Evolutionary conservation across 225 moss, liverwort and hornwort species (phyloP).

Genomic region (Climacium dendroides): DNA sequence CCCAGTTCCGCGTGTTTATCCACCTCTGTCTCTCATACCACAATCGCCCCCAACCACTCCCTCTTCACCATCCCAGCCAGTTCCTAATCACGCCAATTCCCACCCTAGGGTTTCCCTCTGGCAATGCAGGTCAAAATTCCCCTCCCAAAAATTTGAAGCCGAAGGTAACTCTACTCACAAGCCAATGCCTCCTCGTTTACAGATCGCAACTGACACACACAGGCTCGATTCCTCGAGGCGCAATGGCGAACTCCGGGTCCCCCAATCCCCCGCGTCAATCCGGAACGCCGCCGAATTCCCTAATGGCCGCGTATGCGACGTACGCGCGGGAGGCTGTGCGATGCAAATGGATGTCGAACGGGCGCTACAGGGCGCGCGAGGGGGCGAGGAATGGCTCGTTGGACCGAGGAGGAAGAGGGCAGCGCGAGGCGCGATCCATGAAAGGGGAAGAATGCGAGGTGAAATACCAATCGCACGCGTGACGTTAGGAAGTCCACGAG

Average conservation of each 20-base stretch:
- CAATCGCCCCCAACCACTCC: not conserved
- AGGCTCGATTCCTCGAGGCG: not conserved
- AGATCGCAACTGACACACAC: constrained; percentile 6
- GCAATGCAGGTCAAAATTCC: not conserved
- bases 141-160: not conserved
- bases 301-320: not conserved
- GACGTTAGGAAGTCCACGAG: not conserved
- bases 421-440: not conserved
- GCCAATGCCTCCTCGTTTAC: not conserved
- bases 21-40: constrained; percentile 14
- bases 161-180: not conserved
- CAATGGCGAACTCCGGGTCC: not conserved
- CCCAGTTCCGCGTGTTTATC: constrained; percentile 19
- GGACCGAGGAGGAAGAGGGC: not conserved
- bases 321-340: not conserved
- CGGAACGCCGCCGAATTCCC: not conserved
- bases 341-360: not conserved
- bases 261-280: not conserved
- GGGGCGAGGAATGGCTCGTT: not conserved
- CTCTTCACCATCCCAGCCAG: not conserved
- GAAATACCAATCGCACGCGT: not conserved
- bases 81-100: not conserved
- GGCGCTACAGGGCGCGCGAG: not conserved
- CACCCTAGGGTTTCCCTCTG: constrained; percentile 1
- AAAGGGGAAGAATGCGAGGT: not conserved